phyloP scores from a whole-genome alignment of 2,329 filamentous ascomycete species.

The Mollisiaceae sp. region DNA sequence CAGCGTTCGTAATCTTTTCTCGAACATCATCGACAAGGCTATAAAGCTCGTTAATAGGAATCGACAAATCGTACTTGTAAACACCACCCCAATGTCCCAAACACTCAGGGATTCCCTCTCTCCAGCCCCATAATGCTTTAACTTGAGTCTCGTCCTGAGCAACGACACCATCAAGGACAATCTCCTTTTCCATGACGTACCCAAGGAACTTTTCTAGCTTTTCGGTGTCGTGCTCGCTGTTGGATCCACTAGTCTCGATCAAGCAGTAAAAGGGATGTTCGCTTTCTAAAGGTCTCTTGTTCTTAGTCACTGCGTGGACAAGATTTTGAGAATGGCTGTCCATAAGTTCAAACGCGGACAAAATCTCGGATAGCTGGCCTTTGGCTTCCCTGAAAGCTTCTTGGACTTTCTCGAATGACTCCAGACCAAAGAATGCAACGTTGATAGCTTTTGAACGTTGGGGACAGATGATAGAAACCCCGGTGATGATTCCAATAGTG shows the following conservation, averaged over 20 bases:
- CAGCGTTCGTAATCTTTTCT: conserved; percentile 72
- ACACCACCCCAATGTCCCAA: conserved; percentile 90
- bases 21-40: conserved; percentile 84
- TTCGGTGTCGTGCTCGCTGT: conserved; percentile 88
- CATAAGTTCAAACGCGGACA: conserved; percentile 98
- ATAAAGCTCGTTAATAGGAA: conserved; percentile 88
- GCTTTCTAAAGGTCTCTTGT: conserved; percentile 79
- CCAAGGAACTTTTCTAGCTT: conserved; percentile 93
- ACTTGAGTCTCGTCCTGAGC: conserved; percentile 94
- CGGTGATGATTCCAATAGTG: conserved; percentile 93
- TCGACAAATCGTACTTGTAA: conserved; percentile 98
- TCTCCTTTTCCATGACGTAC: conserved; percentile 85
- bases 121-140: conserved; percentile 84
- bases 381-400: conserved; percentile 88
- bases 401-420: conserved; percentile 89
- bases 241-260: conserved; percentile 94
- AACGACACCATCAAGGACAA: conserved; percentile 87
- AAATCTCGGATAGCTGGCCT: conserved; percentile 86
- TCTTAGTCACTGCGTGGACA: conserved; percentile 74
- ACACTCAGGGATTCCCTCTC: conserved; percentile 90
- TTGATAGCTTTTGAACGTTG: conserved; percentile 88
- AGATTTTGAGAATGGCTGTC: conserved; percentile 81
- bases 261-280: conserved; percentile 95
- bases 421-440: conserved; percentile 90
- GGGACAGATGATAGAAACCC: conserved; percentile 85